Conservation (phyloP, 2,329 filamentous ascomycete species). For the Tolypocladium ovalisporum region DNA sequence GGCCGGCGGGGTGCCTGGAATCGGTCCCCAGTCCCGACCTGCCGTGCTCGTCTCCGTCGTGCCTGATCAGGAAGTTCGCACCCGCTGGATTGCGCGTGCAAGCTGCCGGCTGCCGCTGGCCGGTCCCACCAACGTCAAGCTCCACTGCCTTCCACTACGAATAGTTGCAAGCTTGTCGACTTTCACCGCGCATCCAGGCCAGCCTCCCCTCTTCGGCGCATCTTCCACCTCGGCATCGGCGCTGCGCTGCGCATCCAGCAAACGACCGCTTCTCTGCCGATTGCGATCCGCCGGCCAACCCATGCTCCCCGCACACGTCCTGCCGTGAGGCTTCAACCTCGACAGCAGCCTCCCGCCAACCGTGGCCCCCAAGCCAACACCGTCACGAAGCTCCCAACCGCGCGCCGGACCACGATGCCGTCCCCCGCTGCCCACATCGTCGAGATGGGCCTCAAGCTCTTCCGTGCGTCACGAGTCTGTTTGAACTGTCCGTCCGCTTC, state of each 20-base stretch:
- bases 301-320: slow-evolving; percentile 10
- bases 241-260: not conserved
- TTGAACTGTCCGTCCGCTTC: not conserved
- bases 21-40: not conserved
- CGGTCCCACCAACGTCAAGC: not conserved
- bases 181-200: not conserved
- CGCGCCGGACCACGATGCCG: slow-evolving; percentile 10
- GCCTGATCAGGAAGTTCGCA: not conserved
- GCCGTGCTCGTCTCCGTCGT: not conserved
- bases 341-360: not conserved
- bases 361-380: not conserved
- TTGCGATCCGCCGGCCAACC: not conserved
- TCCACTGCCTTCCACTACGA: not conserved
- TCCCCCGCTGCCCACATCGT: slow-evolving; percentile 13
- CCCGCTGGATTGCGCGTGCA: not conserved
- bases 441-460: slow-evolving; percentile 19
- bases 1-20: not conserved
- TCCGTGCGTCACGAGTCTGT: slow-evolving; percentile 14
- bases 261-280: not conserved
- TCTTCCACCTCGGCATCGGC: not conserved
- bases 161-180: not conserved
- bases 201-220: not conserved
- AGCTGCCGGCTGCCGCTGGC: not conserved
- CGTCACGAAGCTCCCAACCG: not conserved
- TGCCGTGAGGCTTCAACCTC: slow-evolving; percentile 8